Evolutionary conservation across 2,329 filamentous ascomycete species (phyloP).

Genomic region (Aspergillus caelatus): DNA sequence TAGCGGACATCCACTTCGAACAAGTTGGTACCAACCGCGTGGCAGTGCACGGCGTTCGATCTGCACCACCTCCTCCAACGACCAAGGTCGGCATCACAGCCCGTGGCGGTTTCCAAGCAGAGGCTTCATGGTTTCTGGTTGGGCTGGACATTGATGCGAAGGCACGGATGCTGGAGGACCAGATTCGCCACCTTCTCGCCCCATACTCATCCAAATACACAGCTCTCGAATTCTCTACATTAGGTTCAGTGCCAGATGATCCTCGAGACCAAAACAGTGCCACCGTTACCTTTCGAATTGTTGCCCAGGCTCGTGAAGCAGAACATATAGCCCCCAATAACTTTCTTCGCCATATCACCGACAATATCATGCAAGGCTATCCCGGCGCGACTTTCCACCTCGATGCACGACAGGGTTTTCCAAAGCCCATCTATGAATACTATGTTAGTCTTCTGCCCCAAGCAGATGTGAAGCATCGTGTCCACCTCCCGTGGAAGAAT

Average conservation of each 20-base stretch:
- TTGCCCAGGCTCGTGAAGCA: constrained; percentile 49
- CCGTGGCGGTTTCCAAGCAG: constrained; percentile 51
- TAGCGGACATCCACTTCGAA: constrained; percentile 56
- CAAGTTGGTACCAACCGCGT: constrained; percentile 55
- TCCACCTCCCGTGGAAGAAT: constrained; percentile 29
- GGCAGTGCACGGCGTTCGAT: constrained; percentile 50
- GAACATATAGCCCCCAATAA: constrained; percentile 35
- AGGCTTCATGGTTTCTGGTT: constrained; percentile 48
- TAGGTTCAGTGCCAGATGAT: constrained; percentile 36
- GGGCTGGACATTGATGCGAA: constrained; percentile 52
- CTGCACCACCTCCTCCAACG: constrained; percentile 50
- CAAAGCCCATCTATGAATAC: constrained; percentile 39
- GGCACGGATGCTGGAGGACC: constrained; percentile 49
- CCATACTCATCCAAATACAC: constrained; percentile 37
- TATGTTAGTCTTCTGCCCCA: constrained; percentile 32
- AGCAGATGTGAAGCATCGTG: constrained; percentile 26
- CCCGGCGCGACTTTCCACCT: constrained; percentile 41
- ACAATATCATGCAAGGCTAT: constrained; percentile 46
- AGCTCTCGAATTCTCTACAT: constrained; percentile 32
- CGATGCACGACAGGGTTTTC: constrained; percentile 37
- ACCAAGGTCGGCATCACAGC: constrained; percentile 55
- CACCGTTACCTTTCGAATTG: constrained; percentile 46
- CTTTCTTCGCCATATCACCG: constrained; percentile 41
- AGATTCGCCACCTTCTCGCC: constrained; percentile 44
- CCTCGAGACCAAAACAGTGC: constrained; percentile 46